Conservation (phyloP, 768 basidiomycete genomes). For the Harrya chromipes region DNA sequence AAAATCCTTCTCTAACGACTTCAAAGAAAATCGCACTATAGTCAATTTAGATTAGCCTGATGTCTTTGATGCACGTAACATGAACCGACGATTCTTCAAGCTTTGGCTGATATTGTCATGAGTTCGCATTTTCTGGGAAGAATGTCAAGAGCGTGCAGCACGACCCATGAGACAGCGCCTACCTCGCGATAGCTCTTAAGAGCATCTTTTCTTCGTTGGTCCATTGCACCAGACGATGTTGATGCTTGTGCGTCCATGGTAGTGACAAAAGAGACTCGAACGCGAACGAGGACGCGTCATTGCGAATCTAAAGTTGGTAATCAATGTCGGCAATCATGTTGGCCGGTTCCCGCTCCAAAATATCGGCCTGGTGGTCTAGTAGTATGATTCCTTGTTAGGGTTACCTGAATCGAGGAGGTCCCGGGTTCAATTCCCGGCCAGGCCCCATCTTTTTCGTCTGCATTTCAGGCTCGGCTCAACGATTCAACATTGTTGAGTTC, state of each 20-base stretch:
- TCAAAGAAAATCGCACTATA: slow-evolving; percentile 86
- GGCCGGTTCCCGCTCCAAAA: rapidly evolving
- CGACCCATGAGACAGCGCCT: slow-evolving; percentile 6
- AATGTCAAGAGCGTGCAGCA: slow-evolving; percentile 1
- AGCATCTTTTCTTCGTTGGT: slow-evolving; percentile 70
- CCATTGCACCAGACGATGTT: slow-evolving; percentile 59
- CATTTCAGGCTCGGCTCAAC: too few relatives aligned
- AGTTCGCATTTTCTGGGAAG: slow-evolving; percentile 82
- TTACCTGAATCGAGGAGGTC: slow-evolving; percentile 48
- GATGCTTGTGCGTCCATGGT: slow-evolving; percentile 34
- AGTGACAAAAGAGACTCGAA: slow-evolving; percentile 4
- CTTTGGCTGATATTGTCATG: slow-evolving; percentile 86
- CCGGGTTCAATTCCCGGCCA: slow-evolving; percentile 60
- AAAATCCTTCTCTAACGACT: slow-evolving; percentile 83
- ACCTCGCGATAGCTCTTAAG: slow-evolving; percentile 78
- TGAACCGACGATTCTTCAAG: slow-evolving; percentile 80
- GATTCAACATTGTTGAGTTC: background rate
- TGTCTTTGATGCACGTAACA: background rate
- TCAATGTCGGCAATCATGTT: background rate
- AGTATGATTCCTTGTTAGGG: slow-evolving; percentile 56
- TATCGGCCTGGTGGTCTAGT: slow-evolving; percentile 49
- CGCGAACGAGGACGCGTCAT: slow-evolving; percentile 29
- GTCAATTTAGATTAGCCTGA: background rate
- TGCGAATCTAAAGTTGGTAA: background rate
- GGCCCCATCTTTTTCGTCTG: slow-evolving; percentile 35